phyloP scores from a whole-genome alignment of 495 filamentous ascomycete species.

The Neurospora discreta region DNA sequence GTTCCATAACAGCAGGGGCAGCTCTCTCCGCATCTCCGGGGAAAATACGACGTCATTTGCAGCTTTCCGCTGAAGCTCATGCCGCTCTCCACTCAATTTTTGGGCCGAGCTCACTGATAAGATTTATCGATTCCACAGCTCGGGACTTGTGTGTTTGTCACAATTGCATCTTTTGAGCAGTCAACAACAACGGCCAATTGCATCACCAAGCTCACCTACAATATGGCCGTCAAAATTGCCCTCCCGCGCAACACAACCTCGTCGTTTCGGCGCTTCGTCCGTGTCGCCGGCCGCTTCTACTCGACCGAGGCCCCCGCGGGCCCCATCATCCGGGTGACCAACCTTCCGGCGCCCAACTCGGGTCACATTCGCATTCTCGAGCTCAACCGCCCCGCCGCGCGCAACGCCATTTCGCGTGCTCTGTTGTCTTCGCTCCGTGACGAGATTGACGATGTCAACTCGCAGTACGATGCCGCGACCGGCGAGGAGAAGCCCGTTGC shows the following conservation, averaged over 20 bases:
- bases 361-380: slow-evolving; percentile 82
- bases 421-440: slow-evolving; percentile 58
- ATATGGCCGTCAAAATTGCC: background rate
- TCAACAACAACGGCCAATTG: background rate
- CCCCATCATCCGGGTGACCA: slow-evolving; percentile 55
- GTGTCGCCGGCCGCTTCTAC: slow-evolving; percentile 13
- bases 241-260: background rate
- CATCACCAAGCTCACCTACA: background rate
- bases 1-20: background rate
- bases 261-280: background rate
- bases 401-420: slow-evolving; percentile 79
- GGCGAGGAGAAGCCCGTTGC: slow-evolving; percentile 32
- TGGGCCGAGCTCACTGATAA: background rate
- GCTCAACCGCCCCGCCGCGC: slow-evolving; percentile 70
- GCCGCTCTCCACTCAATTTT: background rate
- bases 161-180: background rate
- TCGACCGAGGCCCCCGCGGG: slow-evolving; percentile 23
- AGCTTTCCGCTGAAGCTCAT: background rate
- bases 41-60: background rate
- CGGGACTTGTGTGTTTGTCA: background rate
- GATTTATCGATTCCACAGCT: background rate
- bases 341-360: slow-evolving; percentile 65
- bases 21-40: background rate
- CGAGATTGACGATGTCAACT: slow-evolving; percentile 57
- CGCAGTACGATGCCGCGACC: slow-evolving; percentile 50